Percentiles rank a stretch among this genome's conserved stretches.
Evolutionary conservation across 345 rosid species (phyloP).

Genomic region (Adansonia digitata): DNA sequence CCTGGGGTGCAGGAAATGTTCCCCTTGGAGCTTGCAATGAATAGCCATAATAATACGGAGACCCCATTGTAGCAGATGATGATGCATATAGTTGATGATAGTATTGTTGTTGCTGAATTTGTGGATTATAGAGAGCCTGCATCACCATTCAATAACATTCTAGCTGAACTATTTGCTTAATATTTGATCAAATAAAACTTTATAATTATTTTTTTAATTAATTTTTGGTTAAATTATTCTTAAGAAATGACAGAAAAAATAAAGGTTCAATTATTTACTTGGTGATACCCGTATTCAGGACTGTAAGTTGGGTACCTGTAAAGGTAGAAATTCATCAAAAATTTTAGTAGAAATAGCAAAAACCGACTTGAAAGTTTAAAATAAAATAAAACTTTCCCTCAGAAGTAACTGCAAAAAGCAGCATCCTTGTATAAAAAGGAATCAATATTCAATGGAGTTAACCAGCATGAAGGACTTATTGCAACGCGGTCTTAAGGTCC

Average conservation of each 20-base stretch:
- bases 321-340: neutral
- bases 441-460: neutral
- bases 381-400: neutral
- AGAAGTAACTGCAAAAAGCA: neutral
- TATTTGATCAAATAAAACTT: neutral
- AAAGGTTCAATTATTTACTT: conserved; percentile 33
- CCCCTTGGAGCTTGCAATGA: conserved; percentile 59
- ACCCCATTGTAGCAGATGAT: conserved; percentile 37
- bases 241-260: conserved; percentile 4
- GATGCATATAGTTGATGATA: conserved; percentile 62
- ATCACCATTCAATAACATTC: conserved; percentile 8
- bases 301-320: conserved; percentile 63
- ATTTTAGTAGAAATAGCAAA: neutral
- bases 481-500: conserved; percentile 11
- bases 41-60: conserved; percentile 62
- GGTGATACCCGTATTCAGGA: conserved; percentile 77
- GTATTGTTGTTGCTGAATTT: conserved; percentile 58
- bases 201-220: neutral
- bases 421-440: neutral
- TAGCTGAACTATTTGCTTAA: neutral
- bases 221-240: neutral
- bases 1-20: conserved; percentile 33
- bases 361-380: neutral
- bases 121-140: conserved; percentile 67
- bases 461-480: neutral